Evolutionary conservation across 2,329 filamentous ascomycete species (phyloP).

Genomic region (Aspergillus aculeatus): DNA sequence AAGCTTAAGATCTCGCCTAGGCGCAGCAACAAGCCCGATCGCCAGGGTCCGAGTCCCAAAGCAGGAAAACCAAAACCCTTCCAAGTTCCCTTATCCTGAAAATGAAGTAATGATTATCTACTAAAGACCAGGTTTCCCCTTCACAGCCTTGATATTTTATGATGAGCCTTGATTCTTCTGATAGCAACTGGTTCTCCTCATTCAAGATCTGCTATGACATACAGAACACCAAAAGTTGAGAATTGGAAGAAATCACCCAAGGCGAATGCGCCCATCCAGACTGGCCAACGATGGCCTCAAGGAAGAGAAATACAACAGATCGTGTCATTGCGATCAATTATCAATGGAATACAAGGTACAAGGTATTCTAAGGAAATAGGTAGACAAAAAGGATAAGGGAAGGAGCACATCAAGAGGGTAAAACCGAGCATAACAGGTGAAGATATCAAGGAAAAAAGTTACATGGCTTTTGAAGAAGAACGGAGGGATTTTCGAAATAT

Average conservation of each 20-base stretch:
- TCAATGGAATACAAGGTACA: constrained; percentile 1
- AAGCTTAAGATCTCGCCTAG: neutral
- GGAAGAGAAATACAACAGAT: neutral
- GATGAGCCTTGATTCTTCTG: too few species aligned
- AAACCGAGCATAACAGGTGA: constrained; percentile 13
- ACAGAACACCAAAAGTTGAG: too few species aligned
- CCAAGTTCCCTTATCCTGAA: neutral
- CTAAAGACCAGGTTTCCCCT: neutral
- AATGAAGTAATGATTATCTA: neutral
- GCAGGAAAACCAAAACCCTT: neutral
- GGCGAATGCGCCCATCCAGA: too few species aligned
- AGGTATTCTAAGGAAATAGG: neutral
- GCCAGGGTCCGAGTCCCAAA: neutral
- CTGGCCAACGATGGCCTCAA: neutral
- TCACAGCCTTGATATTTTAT: neutral
- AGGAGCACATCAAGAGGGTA: constrained; percentile 3
- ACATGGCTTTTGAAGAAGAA: constrained; percentile 12
- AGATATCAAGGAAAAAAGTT: constrained; percentile 10
- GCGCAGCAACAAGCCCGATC: neutral
- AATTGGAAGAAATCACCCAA: too few species aligned
- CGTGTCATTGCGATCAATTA: neutral
- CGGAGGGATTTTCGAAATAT: constrained; percentile 13
- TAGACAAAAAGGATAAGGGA: neutral
- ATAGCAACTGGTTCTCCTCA: too few species aligned
- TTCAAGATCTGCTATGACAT: too few species aligned